phyloP scores from a whole-genome alignment of 441 rosid genomes.

The Populus hybrid region DNA sequence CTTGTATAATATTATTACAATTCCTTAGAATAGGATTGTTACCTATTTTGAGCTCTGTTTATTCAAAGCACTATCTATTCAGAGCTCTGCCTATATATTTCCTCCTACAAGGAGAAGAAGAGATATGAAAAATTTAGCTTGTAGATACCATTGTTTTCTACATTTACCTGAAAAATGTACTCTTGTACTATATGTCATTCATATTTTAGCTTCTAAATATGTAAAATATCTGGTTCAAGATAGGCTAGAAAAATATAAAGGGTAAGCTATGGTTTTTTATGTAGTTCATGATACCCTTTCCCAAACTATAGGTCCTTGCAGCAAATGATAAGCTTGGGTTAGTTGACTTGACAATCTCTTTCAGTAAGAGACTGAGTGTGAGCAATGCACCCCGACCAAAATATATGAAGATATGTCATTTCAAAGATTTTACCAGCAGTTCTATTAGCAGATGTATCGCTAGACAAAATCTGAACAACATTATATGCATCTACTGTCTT shows the following conservation, averaged over 20 bases:
- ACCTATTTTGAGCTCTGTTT: too few relatives aligned
- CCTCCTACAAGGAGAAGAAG: too few relatives aligned
- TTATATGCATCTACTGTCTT: background rate
- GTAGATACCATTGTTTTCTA: background rate
- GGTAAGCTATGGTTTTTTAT: background rate
- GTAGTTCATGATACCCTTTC: background rate
- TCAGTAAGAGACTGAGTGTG: slow-evolving; percentile 1
- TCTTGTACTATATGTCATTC: too few relatives aligned
- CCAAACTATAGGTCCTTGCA: background rate
- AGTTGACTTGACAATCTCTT: background rate
- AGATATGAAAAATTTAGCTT: background rate
- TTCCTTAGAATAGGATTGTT: too few relatives aligned
- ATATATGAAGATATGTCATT: background rate
- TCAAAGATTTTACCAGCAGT: background rate
- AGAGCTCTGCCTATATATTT: too few relatives aligned
- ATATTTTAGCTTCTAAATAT: too few relatives aligned
- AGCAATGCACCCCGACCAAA: slow-evolving; percentile 1
- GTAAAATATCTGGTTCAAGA: too few relatives aligned
- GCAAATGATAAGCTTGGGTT: background rate
- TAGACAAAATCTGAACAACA: background rate
- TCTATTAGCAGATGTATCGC: background rate
- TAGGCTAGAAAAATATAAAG: background rate
- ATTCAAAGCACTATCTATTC: too few relatives aligned
- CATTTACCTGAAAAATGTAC: background rate
- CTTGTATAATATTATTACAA: too few relatives aligned